Evolutionary conservation across 768 basidiomycete genomes (phyloP).

Genomic region (Lepiota brunneoincarnata): DNA sequence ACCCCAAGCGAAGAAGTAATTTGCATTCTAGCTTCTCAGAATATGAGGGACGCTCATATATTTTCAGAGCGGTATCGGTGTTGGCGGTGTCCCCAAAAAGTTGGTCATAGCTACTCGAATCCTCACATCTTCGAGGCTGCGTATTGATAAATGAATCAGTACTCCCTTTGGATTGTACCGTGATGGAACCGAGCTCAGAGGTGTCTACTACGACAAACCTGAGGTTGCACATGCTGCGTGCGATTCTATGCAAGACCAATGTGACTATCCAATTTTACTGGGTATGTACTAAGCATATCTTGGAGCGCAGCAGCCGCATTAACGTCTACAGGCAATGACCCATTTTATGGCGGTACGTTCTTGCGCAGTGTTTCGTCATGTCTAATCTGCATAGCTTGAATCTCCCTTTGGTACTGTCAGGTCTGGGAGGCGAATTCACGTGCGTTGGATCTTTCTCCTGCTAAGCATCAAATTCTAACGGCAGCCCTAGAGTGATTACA

Average conservation of each 20-base stretch:
- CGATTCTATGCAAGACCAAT: constrained; percentile 55
- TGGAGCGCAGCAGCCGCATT: neutral
- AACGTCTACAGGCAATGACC: constrained; percentile 62
- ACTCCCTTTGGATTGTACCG: constrained; percentile 77
- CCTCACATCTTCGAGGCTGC: neutral
- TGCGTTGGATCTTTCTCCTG: constrained; percentile 30
- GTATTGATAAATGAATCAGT: constrained; percentile 29
- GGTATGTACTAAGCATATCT: constrained; percentile 36
- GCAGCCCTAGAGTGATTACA: constrained; percentile 58
- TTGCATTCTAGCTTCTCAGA: neutral
- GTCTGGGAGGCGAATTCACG: constrained; percentile 79
- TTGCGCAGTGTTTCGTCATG: neutral
- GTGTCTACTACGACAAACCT: constrained; percentile 65
- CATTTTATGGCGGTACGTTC: constrained; percentile 67
- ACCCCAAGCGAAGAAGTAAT: constrained; percentile 69
- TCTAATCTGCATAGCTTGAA: neutral
- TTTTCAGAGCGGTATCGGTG: constrained; percentile 67
- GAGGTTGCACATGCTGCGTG: constrained; percentile 71
- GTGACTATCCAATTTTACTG: constrained; percentile 74
- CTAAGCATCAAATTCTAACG: neutral
- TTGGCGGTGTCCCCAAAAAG: constrained; percentile 68
- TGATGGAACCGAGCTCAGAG: constrained; percentile 74
- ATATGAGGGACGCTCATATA: neutral
- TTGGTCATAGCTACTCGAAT: constrained; percentile 24
- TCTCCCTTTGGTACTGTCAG: constrained; percentile 28